These are phyloP conservation scores for Setaria italica DNA, from an alignment of 202 grass and related monocot species.

Conservation along the genomic window DNA sequence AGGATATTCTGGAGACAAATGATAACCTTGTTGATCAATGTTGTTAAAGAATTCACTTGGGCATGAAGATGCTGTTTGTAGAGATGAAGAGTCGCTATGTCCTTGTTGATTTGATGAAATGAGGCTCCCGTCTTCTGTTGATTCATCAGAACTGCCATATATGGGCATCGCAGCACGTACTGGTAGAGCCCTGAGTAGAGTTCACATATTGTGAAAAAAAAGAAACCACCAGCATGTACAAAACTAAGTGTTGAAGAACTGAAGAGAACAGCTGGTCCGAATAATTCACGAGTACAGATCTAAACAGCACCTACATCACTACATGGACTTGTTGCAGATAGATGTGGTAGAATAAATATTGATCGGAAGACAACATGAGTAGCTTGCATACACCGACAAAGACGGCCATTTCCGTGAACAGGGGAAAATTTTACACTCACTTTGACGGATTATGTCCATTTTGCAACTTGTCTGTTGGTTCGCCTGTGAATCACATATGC, in stretches of 20 bases:
- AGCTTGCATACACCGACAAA: not conserved
- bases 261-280: conserved; percentile 20
- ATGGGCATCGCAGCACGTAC: conserved; percentile 40
- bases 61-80: conserved; percentile 51
- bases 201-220: conserved; percentile 31
- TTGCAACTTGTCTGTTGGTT: conserved; percentile 14
- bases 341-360: not conserved
- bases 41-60: conserved; percentile 50
- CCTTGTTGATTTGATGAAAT: conserved; percentile 29
- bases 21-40: conserved; percentile 36
- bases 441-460: conserved; percentile 19
- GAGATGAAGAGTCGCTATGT: conserved; percentile 37
- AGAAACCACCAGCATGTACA: conserved; percentile 8
- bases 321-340: conserved; percentile 11
- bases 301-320: not conserved
- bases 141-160: conserved; percentile 45
- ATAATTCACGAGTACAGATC: conserved; percentile 10
- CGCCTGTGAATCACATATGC: conserved; percentile 51
- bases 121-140: conserved; percentile 40
- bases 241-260: not conserved
- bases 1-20: conserved; percentile 44
- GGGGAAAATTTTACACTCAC: conserved; percentile 19
- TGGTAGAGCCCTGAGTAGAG: conserved; percentile 37
- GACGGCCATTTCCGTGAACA: conserved; percentile 20
- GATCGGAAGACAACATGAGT: not conserved